phyloP scores from a whole-genome alignment of 345 rosid species.

The Euphorbia pulcherrima region DNA sequence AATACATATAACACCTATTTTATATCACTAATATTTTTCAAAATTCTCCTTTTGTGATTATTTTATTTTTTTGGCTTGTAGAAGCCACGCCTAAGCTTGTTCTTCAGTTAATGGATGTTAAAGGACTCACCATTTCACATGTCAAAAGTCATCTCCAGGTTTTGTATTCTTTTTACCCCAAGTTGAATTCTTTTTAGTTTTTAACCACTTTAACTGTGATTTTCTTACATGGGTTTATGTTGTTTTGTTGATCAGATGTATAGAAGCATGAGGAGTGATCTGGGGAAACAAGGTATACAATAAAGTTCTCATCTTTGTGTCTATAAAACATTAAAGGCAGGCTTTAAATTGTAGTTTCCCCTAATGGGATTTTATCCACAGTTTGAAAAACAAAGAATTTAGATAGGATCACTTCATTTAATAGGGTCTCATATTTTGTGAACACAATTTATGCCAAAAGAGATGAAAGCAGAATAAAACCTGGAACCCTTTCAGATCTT shows the following conservation, averaged over 20 bases:
- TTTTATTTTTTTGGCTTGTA: conserved; percentile 19
- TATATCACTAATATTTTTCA: too few relatives aligned
- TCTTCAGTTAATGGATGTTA: conserved; percentile 94
- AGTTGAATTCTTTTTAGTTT: not conserved
- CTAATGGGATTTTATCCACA: conserved; percentile 32
- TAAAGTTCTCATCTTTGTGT: not conserved
- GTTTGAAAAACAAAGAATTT: conserved; percentile 9
- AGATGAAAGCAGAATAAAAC: conserved; percentile 21
- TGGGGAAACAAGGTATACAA: conserved; percentile 56
- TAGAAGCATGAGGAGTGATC: conserved; percentile 73
- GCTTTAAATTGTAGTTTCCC: conserved; percentile 31
- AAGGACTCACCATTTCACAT: conserved; percentile 95
- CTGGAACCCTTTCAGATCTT: conserved; percentile 22
- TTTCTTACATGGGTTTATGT: not conserved
- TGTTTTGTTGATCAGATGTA: conserved; percentile 60
- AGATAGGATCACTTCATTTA: conserved; percentile 37
- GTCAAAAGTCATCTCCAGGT: conserved; percentile 99
- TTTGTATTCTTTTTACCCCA: not conserved
- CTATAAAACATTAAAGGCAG: conserved; percentile 20
- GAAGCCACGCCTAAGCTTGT: conserved; percentile 97
- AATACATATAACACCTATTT: not conserved
- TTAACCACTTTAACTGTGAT: not conserved
- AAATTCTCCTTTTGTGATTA: not conserved
- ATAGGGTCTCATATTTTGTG: conserved; percentile 14
- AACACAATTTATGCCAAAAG: conserved; percentile 24